Evolutionary conservation across 768 basidiomycete genomes (phyloP).

Genomic region (Rhizopogon vulgaris): DNA sequence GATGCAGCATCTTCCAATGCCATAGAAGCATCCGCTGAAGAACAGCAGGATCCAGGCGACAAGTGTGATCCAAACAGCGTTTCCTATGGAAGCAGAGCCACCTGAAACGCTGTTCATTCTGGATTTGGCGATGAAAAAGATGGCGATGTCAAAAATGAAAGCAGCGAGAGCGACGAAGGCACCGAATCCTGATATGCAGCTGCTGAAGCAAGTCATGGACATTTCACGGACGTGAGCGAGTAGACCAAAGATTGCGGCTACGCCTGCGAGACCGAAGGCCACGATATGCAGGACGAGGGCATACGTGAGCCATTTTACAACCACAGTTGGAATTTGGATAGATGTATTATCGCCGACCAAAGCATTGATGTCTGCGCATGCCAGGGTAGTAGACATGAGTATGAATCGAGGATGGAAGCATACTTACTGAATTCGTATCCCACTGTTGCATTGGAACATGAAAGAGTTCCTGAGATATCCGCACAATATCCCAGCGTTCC

Average conservation of each 20-base stretch:
- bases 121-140: constrained; percentile 86
- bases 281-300: constrained; percentile 88
- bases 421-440: constrained; percentile 84
- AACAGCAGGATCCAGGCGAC: constrained; percentile 82
- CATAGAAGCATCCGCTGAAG: constrained; percentile 86
- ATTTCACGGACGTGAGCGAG: constrained; percentile 85
- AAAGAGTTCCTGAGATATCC: constrained; percentile 45
- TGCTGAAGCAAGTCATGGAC: constrained; percentile 79
- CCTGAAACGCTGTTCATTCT: constrained; percentile 72
- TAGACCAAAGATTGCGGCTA: constrained; percentile 74
- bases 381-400: neutral
- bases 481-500: constrained; percentile 90
- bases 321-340: constrained; percentile 72
- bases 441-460: constrained; percentile 73
- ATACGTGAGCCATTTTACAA: constrained; percentile 95
- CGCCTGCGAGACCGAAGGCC: constrained; percentile 68
- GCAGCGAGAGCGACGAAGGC: constrained; percentile 76
- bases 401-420: constrained; percentile 1
- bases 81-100: constrained; percentile 78
- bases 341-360: constrained; percentile 64
- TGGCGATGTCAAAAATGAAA: constrained; percentile 86
- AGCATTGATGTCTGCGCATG: constrained; percentile 63
- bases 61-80: constrained; percentile 86
- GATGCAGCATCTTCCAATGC: constrained; percentile 82
- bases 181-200: constrained; percentile 75